A percentile compares a stretch with the other conserved stretches of the same genome.
Evolutionary conservation across 2,329 filamentous ascomycete genomes (phyloP).

Genomic region (Arthrobotrys iridis): DNA sequence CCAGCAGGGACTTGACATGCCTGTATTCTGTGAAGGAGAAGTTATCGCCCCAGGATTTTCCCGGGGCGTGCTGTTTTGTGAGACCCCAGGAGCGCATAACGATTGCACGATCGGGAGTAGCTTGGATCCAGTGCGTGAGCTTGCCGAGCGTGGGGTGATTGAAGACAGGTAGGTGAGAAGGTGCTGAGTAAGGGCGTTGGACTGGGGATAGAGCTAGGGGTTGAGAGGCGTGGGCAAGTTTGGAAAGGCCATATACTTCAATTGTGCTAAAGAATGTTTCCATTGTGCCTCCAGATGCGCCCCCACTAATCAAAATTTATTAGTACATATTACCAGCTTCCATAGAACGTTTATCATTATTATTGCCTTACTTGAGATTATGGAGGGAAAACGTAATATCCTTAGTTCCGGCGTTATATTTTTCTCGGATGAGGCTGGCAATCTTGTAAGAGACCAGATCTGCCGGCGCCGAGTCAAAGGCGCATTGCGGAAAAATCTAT

Average conservation of each 20-base stretch:
- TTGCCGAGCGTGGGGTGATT: constrained; percentile 68
- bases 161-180: constrained; percentile 65
- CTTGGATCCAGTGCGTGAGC: constrained; percentile 67
- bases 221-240: constrained; percentile 64
- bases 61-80: constrained; percentile 60
- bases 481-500: constrained; percentile 71
- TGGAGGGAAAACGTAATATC: constrained; percentile 68
- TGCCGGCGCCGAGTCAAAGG: constrained; percentile 71
- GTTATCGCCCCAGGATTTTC: constrained; percentile 69
- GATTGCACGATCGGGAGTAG: constrained; percentile 66
- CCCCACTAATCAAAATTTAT: constrained; percentile 60
- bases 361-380: constrained; percentile 61
- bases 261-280: constrained; percentile 72
- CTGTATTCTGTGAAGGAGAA: constrained; percentile 70
- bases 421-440: constrained; percentile 66
- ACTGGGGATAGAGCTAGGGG: constrained; percentile 71
- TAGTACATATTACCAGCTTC: background rate
- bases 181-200: constrained; percentile 57
- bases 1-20: constrained; percentile 66
- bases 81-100: constrained; percentile 74
- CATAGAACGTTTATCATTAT: background rate
- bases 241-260: constrained; percentile 66
- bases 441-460: constrained; percentile 70
- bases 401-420: constrained; percentile 65
- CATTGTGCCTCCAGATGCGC: constrained; percentile 74